Evolutionary conservation across 495 filamentous ascomycete genomes (phyloP).

Genomic region (Daldinia decipiens): DNA sequence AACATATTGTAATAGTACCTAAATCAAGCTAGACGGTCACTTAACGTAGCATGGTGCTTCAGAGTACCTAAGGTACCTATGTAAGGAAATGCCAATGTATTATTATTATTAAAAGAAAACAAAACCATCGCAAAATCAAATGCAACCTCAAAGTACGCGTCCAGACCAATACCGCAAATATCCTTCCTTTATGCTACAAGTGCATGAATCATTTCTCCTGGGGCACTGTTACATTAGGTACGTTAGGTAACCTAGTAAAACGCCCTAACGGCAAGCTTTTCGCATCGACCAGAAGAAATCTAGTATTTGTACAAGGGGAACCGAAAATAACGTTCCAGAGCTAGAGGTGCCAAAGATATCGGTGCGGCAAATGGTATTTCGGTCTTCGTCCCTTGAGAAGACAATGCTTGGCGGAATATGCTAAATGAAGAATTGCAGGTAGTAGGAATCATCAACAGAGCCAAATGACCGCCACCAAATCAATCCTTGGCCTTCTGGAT

Average conservation of each 20-base stretch:
- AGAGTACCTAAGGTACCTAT: background rate
- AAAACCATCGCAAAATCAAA: background rate
- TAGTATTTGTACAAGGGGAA: conserved; percentile 2
- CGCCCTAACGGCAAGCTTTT: background rate
- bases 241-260: background rate
- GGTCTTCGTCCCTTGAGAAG: background rate
- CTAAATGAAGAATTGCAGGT: background rate
- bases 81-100: background rate
- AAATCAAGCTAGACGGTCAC: background rate
- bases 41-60: background rate
- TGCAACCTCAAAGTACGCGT: background rate
- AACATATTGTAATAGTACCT: too few relatives aligned
- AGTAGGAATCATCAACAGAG: background rate
- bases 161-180: background rate
- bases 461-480: background rate
- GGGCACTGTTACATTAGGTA: background rate
- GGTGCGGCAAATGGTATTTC: background rate
- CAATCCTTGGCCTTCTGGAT: conserved; percentile 57
- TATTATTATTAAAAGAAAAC: conserved; percentile 8
- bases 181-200: conserved; percentile 1
- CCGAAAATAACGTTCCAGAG: conserved; percentile 1
- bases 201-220: background rate
- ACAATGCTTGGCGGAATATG: background rate
- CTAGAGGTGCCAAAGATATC: background rate
- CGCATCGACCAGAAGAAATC: background rate